These are phyloP conservation scores for Grosmannia clavigera DNA, from an alignment of 2,329 filamentous ascomycete species.

Conservation along the genomic window DNA sequence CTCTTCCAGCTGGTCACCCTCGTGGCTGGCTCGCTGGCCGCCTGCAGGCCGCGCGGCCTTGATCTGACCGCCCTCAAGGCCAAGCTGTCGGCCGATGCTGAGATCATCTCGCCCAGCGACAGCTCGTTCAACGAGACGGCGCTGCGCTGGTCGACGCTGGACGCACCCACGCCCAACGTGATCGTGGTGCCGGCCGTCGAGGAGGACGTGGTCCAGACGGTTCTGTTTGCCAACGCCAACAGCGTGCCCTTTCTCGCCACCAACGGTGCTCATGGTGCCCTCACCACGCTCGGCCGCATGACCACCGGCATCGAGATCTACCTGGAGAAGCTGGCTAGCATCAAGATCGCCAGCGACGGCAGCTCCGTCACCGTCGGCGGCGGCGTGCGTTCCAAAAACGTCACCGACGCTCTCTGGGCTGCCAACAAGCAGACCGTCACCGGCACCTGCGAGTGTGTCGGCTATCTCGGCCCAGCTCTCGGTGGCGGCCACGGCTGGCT, in stretches of 20 bases:
- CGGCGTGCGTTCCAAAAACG: constrained; percentile 40
- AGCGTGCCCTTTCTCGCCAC: constrained; percentile 38
- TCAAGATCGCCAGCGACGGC: constrained; percentile 31
- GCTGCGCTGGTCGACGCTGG: constrained; percentile 32
- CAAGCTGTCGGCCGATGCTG: constrained; percentile 24
- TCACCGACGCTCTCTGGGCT: constrained; percentile 36
- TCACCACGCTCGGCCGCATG: constrained; percentile 30
- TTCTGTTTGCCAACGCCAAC: constrained; percentile 26
- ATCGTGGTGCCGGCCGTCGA: constrained; percentile 35
- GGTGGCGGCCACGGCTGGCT: constrained; percentile 46
- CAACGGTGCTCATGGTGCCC: constrained; percentile 38
- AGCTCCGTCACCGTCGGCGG: constrained; percentile 36
- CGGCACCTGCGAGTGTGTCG: constrained; percentile 38
- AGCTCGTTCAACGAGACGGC: constrained; percentile 25
- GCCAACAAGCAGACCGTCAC: constrained; percentile 45
- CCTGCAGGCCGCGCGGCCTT: background rate
- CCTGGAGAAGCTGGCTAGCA: constrained; percentile 34
- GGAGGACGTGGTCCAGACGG: constrained; percentile 34
- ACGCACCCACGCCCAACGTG: constrained; percentile 28
- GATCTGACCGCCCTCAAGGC: constrained; percentile 15
- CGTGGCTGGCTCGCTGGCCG: constrained; percentile 7
- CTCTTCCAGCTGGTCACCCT: background rate
- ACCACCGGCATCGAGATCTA: constrained; percentile 43
- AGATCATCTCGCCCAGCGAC: constrained; percentile 29
- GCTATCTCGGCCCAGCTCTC: constrained; percentile 29